phyloP scores from a whole-genome alignment of 2,329 filamentous ascomycete genomes.

The Exophiala lecanii-corni region DNA sequence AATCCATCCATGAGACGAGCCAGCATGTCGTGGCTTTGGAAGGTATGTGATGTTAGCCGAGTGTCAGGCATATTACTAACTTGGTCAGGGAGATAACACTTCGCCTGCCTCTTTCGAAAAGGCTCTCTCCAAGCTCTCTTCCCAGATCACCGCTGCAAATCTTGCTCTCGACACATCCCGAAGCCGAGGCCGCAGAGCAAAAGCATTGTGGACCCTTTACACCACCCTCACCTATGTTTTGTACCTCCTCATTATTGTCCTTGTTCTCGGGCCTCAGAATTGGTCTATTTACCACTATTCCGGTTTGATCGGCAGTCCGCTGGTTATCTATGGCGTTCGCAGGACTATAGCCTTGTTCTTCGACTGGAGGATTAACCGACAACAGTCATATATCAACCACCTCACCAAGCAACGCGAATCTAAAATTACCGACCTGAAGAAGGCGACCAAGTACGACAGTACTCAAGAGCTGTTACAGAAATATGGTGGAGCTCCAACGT shows the following conservation, averaged over 20 bases:
- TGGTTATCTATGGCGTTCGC: slow-evolving; percentile 75
- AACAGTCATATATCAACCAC: slow-evolving; percentile 65
- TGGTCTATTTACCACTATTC: slow-evolving; percentile 75
- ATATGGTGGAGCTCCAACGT: slow-evolving; percentile 66
- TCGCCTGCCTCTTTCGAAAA: slow-evolving; percentile 93
- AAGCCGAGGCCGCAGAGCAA: slow-evolving; percentile 68
- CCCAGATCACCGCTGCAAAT: slow-evolving; percentile 73
- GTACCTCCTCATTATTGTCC: slow-evolving; percentile 71
- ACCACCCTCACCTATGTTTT: slow-evolving; percentile 86
- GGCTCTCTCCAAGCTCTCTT: slow-evolving; percentile 72
- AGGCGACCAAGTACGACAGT: slow-evolving; percentile 91
- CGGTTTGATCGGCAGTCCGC: slow-evolving; percentile 70
- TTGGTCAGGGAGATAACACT: slow-evolving; percentile 59
- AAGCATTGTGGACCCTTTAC: slow-evolving; percentile 85
- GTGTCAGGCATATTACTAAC: slow-evolving; percentile 1
- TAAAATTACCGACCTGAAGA: slow-evolving; percentile 91
- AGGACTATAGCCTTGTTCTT: slow-evolving; percentile 65
- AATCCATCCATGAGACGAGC: slow-evolving; percentile 20
- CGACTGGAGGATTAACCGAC: slow-evolving; percentile 70
- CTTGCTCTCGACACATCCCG: slow-evolving; percentile 69
- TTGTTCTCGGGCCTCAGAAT: slow-evolving; percentile 79
- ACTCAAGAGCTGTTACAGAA: slow-evolving; percentile 91
- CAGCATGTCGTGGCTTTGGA: slow-evolving; percentile 25
- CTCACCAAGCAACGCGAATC: slow-evolving; percentile 73
- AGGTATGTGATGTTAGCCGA: slow-evolving; percentile 8